Percentiles rank a stretch among this genome's conserved stretches.
These are phyloP conservation scores for Isatis lusitanica DNA, from an alignment of 441 rosid genomes.

Conservation along the genomic window DNA sequence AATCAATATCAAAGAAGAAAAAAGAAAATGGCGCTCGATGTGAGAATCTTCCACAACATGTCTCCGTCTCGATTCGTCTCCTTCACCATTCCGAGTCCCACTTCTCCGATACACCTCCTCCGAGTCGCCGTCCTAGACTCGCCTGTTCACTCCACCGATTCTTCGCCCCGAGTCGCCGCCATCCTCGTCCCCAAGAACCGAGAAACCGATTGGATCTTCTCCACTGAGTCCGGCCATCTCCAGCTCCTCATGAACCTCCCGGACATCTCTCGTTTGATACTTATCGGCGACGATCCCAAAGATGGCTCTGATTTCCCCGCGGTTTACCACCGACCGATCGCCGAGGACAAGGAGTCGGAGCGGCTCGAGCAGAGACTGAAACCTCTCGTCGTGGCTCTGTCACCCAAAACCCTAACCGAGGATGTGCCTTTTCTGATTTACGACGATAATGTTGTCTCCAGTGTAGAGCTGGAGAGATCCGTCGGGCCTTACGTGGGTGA, in stretches of 20 bases:
- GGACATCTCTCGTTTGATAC: constrained; percentile 51
- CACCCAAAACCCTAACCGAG: constrained; percentile 43
- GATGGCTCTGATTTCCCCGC: constrained; percentile 19
- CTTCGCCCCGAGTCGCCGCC: constrained; percentile 53
- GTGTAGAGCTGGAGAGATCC: constrained; percentile 51
- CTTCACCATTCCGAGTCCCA: constrained; percentile 64
- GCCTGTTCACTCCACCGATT: constrained; percentile 38
- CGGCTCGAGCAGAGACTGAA: constrained; percentile 39
- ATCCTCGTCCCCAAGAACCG: constrained; percentile 66
- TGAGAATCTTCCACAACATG: constrained; percentile 50
- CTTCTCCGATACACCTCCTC: constrained; percentile 34
- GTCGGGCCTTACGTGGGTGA: constrained; percentile 68
- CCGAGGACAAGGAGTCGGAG: background rate
- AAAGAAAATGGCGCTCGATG: constrained; percentile 34
- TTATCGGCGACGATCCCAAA: constrained; percentile 47
- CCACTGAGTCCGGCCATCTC: constrained; percentile 78
- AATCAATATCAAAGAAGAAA: background rate
- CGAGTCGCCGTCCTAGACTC: constrained; percentile 81
- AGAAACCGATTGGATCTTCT: constrained; percentile 81
- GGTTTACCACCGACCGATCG: constrained; percentile 30
- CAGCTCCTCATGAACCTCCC: constrained; percentile 65
- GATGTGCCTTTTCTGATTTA: constrained; percentile 59
- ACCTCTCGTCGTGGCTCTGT: constrained; percentile 52
- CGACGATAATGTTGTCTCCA: constrained; percentile 58
- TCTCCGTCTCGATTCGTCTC: constrained; percentile 65